Base-by-base conservation (phyloP, 1,284 basidiomycete species). In the Blastosporella zonata region DNA sequence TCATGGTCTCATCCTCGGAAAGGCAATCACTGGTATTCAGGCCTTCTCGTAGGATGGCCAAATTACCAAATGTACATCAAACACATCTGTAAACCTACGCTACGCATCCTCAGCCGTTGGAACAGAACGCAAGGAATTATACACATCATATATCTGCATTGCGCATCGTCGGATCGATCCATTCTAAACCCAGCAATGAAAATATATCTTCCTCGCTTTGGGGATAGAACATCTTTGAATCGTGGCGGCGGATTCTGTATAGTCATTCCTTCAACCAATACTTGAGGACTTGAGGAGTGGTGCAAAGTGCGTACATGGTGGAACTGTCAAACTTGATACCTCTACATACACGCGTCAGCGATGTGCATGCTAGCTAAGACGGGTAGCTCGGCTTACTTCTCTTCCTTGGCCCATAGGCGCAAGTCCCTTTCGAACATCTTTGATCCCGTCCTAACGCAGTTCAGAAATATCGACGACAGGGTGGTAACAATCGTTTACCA, bases 1-100 rank as follows among this genome's bases (percentile, higher is more conserved):
- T 35, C 89, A 92, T 62, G 78, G 87, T 6, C 83, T 97, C 47
- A 93, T 97, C 50, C 71, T 97, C 38, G 94, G 94, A 48, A 95
- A 93, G 66, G 90, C 90, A 1, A 86, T 96, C 57, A 96, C 94
- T 0, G 92, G 85, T 8, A 78, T 92, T 42, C 82, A 82, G 51
- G 92, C 93, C 0, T 97, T 96, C 62, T 76, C 78, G 6, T 43
- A 36, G 82, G 78, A 58, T 79, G 59, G 69, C n/a, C n/a, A n/a
- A 50, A 23, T 27, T 12, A 46, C 21, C 5, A 9, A 27, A 15
- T 36, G 22, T 15, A 42, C 6, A 2, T 22, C 20, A 18, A 35
- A 27, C 13, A 39, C 17, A 42, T 28, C 17, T 40, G 33, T 34
- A 34, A 34, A 34, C n/a, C 15, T 31, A 31, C 13, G 5, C 6